Evolutionary conservation across 257 asterid genomes (phyloP).

Genomic region (Plantago ovata): DNA sequence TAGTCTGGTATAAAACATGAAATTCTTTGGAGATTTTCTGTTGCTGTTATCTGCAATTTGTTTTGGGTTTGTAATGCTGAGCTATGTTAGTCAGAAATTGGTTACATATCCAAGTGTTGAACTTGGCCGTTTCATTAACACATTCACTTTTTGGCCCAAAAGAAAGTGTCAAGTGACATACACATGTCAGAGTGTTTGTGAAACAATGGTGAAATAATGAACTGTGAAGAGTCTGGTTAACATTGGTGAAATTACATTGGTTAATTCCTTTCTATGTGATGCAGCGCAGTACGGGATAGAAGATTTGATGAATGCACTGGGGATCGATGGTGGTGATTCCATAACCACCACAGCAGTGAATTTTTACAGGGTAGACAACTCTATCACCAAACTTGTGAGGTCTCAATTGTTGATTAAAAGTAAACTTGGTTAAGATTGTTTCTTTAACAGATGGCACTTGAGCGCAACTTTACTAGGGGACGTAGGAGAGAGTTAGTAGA

Average conservation of each 20-base stretch:
- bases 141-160: too few relatives aligned
- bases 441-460: constrained; percentile 58
- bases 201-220: too few relatives aligned
- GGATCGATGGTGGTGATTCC: constrained; percentile 65
- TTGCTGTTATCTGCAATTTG: too few relatives aligned
- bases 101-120: too few relatives aligned
- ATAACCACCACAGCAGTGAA: constrained; percentile 40
- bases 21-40: too few relatives aligned
- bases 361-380: constrained; percentile 45
- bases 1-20: too few relatives aligned
- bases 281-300: constrained; percentile 51
- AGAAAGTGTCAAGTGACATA: too few relatives aligned
- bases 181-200: too few relatives aligned
- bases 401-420: constrained; percentile 6
- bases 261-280: constrained; percentile 17
- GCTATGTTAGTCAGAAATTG: too few relatives aligned
- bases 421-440: neutral
- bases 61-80: too few relatives aligned
- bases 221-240: too few relatives aligned
- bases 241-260: constrained; percentile 6
- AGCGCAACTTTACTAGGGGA: constrained; percentile 75
- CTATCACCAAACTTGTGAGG: constrained; percentile 10
- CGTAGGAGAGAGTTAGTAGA: constrained; percentile 81
- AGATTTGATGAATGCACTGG: constrained; percentile 36
- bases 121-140: too few relatives aligned